These are phyloP conservation scores for Exophiala spinifera DNA, from an alignment of 2,329 filamentous ascomycete genomes.

Conservation along the genomic window DNA sequence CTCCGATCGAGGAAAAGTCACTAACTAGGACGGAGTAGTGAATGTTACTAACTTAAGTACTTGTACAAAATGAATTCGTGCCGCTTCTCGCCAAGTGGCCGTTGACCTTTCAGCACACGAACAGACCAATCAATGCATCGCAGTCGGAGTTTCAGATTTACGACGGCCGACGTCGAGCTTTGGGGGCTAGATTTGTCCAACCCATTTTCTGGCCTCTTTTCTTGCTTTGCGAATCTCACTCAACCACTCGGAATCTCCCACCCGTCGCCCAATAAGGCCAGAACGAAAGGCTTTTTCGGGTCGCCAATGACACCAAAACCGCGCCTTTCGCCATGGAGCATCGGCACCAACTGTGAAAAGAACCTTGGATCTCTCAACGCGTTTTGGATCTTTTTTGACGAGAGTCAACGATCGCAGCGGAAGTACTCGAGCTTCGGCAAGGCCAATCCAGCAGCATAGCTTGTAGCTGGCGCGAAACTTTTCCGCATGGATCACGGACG, in stretches of 20 bases:
- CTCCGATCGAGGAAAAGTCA: too few relatives aligned
- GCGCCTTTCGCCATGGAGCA: neutral
- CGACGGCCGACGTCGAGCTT: neutral
- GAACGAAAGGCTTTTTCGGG: neutral
- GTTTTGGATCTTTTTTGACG: too few relatives aligned
- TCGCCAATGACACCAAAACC: neutral
- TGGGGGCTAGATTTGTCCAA: slow-evolving; percentile 6
- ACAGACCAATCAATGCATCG: neutral
- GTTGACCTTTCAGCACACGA: neutral
- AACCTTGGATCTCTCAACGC: neutral
- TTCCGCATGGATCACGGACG: too few relatives aligned
- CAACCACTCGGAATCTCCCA: slow-evolving; percentile 1
- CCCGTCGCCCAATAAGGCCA: slow-evolving; percentile 4
- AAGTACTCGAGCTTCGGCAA: too few relatives aligned
- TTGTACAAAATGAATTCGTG: too few relatives aligned
- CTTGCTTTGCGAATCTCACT: neutral
- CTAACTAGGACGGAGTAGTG: too few relatives aligned
- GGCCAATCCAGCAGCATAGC: too few relatives aligned
- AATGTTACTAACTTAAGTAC: neutral
- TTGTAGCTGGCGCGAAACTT: too few relatives aligned
- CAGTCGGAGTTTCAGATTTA: slow-evolving; percentile 1
- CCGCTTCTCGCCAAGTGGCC: too few relatives aligned
- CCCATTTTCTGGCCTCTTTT: neutral
- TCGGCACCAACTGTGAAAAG: neutral
- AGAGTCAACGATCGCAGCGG: too few relatives aligned